phyloP scores from a whole-genome alignment of 441 rosid species.

The Corymbia calophylla region DNA sequence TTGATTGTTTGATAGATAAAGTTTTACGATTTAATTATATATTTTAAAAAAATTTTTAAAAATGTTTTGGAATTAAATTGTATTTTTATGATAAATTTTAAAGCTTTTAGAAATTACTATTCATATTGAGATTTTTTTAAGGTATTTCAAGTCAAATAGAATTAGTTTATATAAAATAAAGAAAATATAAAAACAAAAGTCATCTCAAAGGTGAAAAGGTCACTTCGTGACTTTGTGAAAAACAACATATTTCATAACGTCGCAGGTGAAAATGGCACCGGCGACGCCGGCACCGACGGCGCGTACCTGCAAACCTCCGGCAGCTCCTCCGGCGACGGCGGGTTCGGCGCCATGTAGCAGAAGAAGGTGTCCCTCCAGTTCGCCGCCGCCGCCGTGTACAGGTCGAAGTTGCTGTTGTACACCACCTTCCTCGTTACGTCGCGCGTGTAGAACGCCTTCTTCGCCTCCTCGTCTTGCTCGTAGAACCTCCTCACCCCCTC shows the following conservation, averaged over 20 bases:
- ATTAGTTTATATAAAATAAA: background rate
- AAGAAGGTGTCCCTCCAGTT: constrained; percentile 42
- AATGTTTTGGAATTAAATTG: too few species aligned
- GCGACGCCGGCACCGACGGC: background rate
- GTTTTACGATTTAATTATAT: rapidly evolving
- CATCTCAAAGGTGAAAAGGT: background rate
- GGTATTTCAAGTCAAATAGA: background rate
- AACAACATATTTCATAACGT: background rate
- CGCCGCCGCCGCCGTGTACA: constrained; percentile 22
- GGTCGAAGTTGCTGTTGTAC: constrained; percentile 34
- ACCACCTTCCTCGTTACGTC: constrained; percentile 15
- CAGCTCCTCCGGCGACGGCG: constrained; percentile 24
- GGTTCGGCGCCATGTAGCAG: constrained; percentile 27
- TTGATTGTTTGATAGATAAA: rapidly evolving
- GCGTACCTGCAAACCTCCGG: constrained; percentile 38
- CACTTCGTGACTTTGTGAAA: background rate
- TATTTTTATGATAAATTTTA: rapidly evolving
- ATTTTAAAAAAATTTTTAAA: too few species aligned
- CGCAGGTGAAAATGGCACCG: background rate
- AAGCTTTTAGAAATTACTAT: background rate
- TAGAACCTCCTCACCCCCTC: constrained; percentile 21
- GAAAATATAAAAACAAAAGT: background rate
- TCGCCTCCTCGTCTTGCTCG: constrained; percentile 29
- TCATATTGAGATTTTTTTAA: background rate
- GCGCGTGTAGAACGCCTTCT: constrained; percentile 22